These are phyloP conservation scores for Alternaria gansuensis DNA, from an alignment of 2,329 filamentous ascomycete species.

Conservation along the genomic window DNA sequence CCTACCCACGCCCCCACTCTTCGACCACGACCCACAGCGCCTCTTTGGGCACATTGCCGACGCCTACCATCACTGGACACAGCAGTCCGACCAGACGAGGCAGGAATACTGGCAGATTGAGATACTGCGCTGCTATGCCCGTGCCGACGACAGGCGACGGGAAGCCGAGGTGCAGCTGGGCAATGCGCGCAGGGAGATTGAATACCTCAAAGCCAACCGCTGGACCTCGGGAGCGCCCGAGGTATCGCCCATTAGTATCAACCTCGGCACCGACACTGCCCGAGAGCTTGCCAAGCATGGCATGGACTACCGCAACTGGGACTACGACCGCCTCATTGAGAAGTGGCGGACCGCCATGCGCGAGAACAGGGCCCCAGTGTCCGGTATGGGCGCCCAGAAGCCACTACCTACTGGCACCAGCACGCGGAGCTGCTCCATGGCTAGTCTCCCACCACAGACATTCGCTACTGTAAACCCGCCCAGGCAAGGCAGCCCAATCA, in stretches of 20 bases:
- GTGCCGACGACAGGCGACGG: slow-evolving; percentile 50
- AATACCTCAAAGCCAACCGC: slow-evolving; percentile 51
- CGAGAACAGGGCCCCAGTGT: slow-evolving; percentile 38
- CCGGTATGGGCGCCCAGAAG: slow-evolving; percentile 50
- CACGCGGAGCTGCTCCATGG: slow-evolving; percentile 44
- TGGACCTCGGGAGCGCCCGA: slow-evolving; percentile 41
- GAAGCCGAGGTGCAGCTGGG: slow-evolving; percentile 53
- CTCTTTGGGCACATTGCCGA: slow-evolving; percentile 79
- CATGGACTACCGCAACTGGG: slow-evolving; percentile 53
- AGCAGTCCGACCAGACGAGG: slow-evolving; percentile 62
- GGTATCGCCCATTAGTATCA: slow-evolving; percentile 48
- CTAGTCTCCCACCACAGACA: slow-evolving; percentile 38
- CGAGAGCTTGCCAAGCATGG: slow-evolving; percentile 52
- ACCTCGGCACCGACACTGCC: slow-evolving; percentile 49
- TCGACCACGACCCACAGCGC: slow-evolving; percentile 71
- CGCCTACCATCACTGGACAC: slow-evolving; percentile 79
- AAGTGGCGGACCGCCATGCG: slow-evolving; percentile 52
- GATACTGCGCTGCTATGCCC: slow-evolving; percentile 57
- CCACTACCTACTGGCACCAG: slow-evolving; percentile 36
- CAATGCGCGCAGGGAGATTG: slow-evolving; percentile 54
- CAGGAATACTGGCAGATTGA: slow-evolving; percentile 59
- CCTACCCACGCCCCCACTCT: slow-evolving; percentile 50
- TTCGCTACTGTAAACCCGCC: slow-evolving; percentile 32
- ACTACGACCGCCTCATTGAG: slow-evolving; percentile 53
- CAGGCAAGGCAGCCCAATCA: slow-evolving; percentile 31